These are phyloP conservation scores for Curvularia verruculosa DNA, from an alignment of 2,329 filamentous ascomycete genomes.

Conservation along the genomic window DNA sequence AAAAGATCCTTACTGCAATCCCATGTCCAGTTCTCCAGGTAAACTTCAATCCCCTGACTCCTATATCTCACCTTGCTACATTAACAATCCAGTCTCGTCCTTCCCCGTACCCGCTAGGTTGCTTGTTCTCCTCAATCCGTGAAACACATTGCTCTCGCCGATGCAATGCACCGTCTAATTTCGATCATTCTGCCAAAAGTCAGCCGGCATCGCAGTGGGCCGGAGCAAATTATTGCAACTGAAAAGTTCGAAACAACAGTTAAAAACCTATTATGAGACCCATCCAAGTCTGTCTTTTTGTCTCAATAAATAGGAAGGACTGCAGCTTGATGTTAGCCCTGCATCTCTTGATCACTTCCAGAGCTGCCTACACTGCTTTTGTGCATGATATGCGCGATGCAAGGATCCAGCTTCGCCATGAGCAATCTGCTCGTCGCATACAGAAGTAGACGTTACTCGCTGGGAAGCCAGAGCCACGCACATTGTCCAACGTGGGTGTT, in stretches of 20 bases:
- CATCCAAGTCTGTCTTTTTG: no score
- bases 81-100: background rate
- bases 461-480: conserved; percentile 13
- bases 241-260: background rate
- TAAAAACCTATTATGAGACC: no score
- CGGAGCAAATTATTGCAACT: background rate
- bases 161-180: conserved; percentile 10
- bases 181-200: background rate
- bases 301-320: no score
- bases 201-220: background rate
- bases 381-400: conserved; percentile 12
- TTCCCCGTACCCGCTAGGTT: background rate
- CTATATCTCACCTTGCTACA: background rate
- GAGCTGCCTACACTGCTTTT: conserved; percentile 12
- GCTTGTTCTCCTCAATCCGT: background rate
- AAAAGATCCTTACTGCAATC: background rate
- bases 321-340: background rate
- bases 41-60: background rate
- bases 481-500: conserved; percentile 17
- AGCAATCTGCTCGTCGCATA: background rate
- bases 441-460: background rate
- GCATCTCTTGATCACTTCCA: conserved; percentile 11
- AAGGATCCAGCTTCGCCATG: conserved; percentile 5
- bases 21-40: background rate
- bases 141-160: conserved; percentile 9